phyloP scores from a whole-genome alignment of 768 basidiomycete species.

The Suillus weaverae region DNA sequence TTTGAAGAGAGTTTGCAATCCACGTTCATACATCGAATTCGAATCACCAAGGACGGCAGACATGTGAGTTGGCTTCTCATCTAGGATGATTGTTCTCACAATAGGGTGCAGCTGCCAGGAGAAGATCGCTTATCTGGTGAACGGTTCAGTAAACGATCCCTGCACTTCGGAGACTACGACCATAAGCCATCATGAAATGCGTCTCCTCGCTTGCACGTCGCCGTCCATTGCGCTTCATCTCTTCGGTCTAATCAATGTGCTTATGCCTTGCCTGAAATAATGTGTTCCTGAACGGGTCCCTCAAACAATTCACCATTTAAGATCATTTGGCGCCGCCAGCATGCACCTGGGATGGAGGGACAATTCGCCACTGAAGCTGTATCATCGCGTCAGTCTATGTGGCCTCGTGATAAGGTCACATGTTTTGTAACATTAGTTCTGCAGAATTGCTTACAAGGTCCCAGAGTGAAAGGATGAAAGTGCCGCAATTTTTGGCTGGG shows the following conservation, averaged over 20 bases:
- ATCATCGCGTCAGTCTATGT: neutral
- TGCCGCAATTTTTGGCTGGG: neutral
- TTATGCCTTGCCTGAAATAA: neutral
- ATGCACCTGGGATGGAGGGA: neutral
- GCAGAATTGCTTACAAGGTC: neutral
- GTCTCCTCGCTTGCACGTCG: neutral
- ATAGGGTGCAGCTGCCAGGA: neutral
- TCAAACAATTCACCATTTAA: neutral
- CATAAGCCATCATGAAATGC: neutral
- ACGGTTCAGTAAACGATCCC: neutral
- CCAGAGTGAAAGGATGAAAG: neutral
- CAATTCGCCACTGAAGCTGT: neutral
- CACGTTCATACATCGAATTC: neutral
- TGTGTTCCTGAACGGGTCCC: neutral
- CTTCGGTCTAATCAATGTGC: neutral
- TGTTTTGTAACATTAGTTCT: neutral
- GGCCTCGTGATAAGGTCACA: neutral
- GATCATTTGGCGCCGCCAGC: neutral
- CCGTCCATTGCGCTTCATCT: neutral
- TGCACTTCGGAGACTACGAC: neutral
- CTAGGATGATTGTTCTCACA: neutral
- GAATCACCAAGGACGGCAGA: neutral
- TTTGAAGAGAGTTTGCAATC: neutral
- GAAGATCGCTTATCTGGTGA: neutral
- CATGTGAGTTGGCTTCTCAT: constrained; percentile 2